Evolutionary conservation across 495 filamentous ascomycete species (phyloP), one percentile per base, ranked within the genome.

Genomic region (Friedmanniomyces endolithicus): DNA sequence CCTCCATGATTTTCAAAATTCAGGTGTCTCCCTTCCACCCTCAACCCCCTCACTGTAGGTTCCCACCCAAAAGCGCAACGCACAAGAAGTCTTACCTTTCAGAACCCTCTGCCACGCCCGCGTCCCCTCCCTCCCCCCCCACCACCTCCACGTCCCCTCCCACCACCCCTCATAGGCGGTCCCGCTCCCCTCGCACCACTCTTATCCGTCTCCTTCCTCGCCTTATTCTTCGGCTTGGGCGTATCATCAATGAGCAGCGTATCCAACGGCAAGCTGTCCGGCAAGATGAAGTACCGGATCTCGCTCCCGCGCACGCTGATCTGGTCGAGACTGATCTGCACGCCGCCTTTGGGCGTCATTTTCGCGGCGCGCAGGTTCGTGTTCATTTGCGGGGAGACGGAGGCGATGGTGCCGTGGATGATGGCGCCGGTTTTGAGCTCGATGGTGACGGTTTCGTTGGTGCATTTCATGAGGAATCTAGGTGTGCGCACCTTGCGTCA

Each of bases 211-310:
- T 98, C 94, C 76, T 98, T 98, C 64, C 92, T 76, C 27, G 92
- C 90, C 81, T 97, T 97, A 71, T 98, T 97, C 82, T 97, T 97
- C 48, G 92, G 90, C 74, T 98, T 98, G 31, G 90, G 88, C 50
- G 88, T 82, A 69, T 98, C 92, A 64, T 98, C 92, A 54, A 98
- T 88, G 14, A 98, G 75, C 31, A 98, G 78, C 14, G 90, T 94
- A 67, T 98, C 92, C 44, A 98, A 78, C 17, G 90, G 92, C 52
- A 98, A 78, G 46, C 84, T 90, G 71, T 98, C 92, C 29, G 92
- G 92, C 4, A 97, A 82, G 64, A 96, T 92, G 68, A 84, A 88
- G 70, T 95, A 95, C 58, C 90, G 80, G 63, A 97, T 90, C 0
- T 88, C 94, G 37, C 84, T 87, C 60, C 90, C 90, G 52, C 90